Conservation (phyloP, 768 basidiomycete species). For the Lactarius evosmus region DNA sequence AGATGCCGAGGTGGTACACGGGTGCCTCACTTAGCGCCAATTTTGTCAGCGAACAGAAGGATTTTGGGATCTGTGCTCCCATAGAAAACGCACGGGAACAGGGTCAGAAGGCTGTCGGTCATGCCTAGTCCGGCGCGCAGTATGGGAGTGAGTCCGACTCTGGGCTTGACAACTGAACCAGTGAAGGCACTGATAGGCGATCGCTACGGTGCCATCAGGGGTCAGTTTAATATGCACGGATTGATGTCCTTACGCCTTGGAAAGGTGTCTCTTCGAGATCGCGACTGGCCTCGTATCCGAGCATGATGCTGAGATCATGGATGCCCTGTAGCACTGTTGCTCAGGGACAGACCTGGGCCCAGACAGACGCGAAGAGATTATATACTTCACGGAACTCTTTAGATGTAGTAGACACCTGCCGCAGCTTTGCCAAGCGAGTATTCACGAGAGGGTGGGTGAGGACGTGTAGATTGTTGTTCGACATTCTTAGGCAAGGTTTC, state of each 20-base stretch:
- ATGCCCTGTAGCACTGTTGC: constrained; percentile 50
- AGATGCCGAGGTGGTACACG: constrained; percentile 89
- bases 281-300: constrained; percentile 82
- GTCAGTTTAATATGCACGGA: background rate
- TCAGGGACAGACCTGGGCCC: constrained; percentile 2
- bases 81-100: constrained; percentile 68
- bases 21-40: constrained; percentile 54
- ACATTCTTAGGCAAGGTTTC: constrained; percentile 4
- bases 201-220: constrained; percentile 38
- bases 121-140: constrained; percentile 92
- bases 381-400: constrained; percentile 29
- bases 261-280: constrained; percentile 61
- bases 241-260: constrained; percentile 51
- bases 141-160: constrained; percentile 86
- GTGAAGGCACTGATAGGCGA: constrained; percentile 79
- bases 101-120: constrained; percentile 78
- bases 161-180: constrained; percentile 70
- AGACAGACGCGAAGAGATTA: background rate
- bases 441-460: constrained; percentile 28
- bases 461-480: constrained; percentile 18
- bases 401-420: constrained; percentile 23
- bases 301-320: constrained; percentile 66
- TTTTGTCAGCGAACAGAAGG: background rate
- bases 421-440: constrained; percentile 25
- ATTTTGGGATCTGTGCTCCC: background rate